Percentiles rank a stretch among this genome's conserved stretches.
Conservation (phyloP, 176 grass and related monocot genomes). For the Aegilops sharonensis region DNA sequence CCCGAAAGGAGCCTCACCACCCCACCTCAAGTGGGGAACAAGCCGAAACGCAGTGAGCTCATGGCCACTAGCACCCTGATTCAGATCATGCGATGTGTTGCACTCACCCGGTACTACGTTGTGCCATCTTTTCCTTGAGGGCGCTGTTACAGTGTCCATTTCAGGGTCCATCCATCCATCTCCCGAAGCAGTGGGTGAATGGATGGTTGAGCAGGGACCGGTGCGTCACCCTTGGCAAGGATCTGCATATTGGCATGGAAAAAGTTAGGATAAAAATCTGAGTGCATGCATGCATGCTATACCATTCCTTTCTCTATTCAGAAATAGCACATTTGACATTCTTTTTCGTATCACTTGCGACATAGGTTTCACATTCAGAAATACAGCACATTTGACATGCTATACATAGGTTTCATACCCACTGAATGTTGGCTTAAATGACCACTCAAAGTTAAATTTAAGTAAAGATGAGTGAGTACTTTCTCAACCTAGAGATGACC, state of each 20-base stretch:
- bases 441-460: not conserved
- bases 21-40: conserved; percentile 54
- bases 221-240: conserved; percentile 35
- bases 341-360: not conserved
- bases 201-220: conserved; percentile 32
- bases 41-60: conserved; percentile 40
- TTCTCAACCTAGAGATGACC: not conserved
- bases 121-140: conserved; percentile 41
- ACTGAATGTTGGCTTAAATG: not conserved
- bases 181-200: conserved; percentile 33
- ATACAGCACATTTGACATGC: too few species aligned
- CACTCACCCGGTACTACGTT: conserved; percentile 36
- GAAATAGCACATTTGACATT: conserved; percentile 2
- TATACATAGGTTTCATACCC: not conserved
- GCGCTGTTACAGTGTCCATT: conserved; percentile 30
- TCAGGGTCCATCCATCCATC: conserved; percentile 15
- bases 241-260: conserved; percentile 13
- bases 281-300: not conserved
- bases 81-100: conserved; percentile 21
- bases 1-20: conserved; percentile 28
- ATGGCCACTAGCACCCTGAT: conserved; percentile 30
- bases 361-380: not conserved
- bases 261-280: not conserved
- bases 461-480: not conserved
- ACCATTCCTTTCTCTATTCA: conserved; percentile 7